Evolutionary conservation across 345 rosid genomes (phyloP), one percentile per base, ranked within the genome.

Genomic region (Dovyalis caffra): DNA sequence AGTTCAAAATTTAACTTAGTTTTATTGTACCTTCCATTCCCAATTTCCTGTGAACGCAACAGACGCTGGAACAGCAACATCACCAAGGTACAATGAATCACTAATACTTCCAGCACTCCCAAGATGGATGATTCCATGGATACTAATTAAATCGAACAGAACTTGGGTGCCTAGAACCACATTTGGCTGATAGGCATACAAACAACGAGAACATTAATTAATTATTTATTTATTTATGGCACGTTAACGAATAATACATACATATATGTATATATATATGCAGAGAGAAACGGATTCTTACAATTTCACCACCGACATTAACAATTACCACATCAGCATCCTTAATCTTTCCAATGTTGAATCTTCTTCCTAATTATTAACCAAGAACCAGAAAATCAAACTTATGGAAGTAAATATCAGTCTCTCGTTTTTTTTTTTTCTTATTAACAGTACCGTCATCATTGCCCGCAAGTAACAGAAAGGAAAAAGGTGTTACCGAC

Each of bases 301-400:
- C 87, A 34, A 63, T 77, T 80, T 78, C 79, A 51, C 76, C 84
- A 43, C 82, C 87, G 5, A 79, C 78, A 82, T 76, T 81, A 18
- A 84, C 84, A 72, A 78, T 73, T 45, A 84, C 73, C 2, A 84
- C 75, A 23, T 78, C 74, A 8, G 70, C 76, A 11, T 34, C 71
- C 21, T 58, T 56, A 31, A 81, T 78, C 72, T 61, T 78, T 28
- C 87, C 87, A 62, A 78, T 23, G 77, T 84, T 66, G 70, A 84
- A 84, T 63, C 74, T 78, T 68, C 84, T 81, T 73, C 84, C 87
- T 84, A 51, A n/a, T n/a, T n/a, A 61, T 26, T n/a, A 65, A 70
- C 15, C 26, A 65, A 47, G 1, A 12, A 63, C n/a, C 10, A 70
- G 21, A 58, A 71, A 1, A 15, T 20, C 25, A 25, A 23, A 20